Evolutionary conservation across 1,284 basidiomycete genomes (phyloP).

Genomic region (Trichosporon inkin): DNA sequence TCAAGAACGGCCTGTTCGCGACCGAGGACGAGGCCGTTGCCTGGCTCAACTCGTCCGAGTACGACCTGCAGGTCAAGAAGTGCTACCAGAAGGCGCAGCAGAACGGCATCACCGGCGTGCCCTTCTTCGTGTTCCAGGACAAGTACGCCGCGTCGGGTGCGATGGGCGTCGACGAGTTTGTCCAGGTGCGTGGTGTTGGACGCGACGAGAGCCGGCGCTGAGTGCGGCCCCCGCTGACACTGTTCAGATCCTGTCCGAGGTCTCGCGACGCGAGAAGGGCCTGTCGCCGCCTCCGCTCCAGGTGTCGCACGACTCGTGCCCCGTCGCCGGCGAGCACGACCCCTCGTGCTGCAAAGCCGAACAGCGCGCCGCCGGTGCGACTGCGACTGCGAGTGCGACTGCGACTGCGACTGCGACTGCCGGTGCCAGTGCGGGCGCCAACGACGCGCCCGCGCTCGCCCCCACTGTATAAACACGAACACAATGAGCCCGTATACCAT

Average conservation of each 20-base stretch:
- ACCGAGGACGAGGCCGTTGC: constrained; percentile 29
- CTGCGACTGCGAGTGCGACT: no score
- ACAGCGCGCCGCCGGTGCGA: background rate
- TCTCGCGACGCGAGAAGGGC: constrained; percentile 11
- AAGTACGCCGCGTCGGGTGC: constrained; percentile 50
- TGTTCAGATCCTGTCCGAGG: constrained; percentile 10
- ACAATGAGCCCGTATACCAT: no score
- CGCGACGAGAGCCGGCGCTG: no score
- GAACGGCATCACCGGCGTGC: constrained; percentile 52
- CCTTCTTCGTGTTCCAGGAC: constrained; percentile 51
- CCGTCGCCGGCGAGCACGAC: background rate
- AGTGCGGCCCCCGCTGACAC: background rate
- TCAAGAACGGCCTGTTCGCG: constrained; percentile 46
- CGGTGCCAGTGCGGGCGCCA: no score
- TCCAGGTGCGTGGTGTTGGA: constrained; percentile 51
- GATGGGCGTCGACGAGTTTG: constrained; percentile 53
- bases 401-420: no score
- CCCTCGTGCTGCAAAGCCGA: background rate
- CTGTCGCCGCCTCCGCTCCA: constrained; percentile 6
- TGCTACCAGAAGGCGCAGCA: constrained; percentile 37
- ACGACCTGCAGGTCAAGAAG: constrained; percentile 40
- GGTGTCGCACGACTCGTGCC: constrained; percentile 7
- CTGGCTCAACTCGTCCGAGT: constrained; percentile 39
- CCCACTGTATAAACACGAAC: no score
- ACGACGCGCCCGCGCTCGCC: no score